Evolutionary conservation across 2,329 filamentous ascomycete genomes (phyloP).

Genomic region (Rhytidhysteron rufulum): DNA sequence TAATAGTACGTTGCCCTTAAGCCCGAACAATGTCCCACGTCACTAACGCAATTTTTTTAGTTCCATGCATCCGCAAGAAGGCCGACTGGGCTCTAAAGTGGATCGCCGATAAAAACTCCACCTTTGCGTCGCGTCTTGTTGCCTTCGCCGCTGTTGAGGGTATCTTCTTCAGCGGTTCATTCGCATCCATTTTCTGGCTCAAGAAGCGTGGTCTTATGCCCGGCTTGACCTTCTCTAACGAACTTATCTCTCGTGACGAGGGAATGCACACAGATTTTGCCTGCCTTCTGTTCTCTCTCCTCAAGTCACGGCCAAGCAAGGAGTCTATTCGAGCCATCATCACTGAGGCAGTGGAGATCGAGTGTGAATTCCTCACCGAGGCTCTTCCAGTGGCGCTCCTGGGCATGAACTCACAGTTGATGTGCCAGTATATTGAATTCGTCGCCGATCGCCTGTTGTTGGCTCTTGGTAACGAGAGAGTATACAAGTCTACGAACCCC

Average conservation of each 20-base stretch:
- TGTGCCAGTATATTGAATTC: slow-evolving; percentile 99
- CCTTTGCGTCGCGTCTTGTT: slow-evolving; percentile 91
- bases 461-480: slow-evolving; percentile 88
- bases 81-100: slow-evolving; percentile 95
- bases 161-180: slow-evolving; percentile 99
- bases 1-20: slow-evolving; percentile 63
- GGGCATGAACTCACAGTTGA: slow-evolving; percentile 94
- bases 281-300: slow-evolving; percentile 94
- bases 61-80: slow-evolving; percentile 97
- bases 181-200: slow-evolving; percentile 99
- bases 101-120: slow-evolving; percentile 91
- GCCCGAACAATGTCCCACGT: slow-evolving; percentile 6
- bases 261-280: slow-evolving; percentile 99
- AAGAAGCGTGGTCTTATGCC: slow-evolving; percentile 99
- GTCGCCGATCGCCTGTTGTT: slow-evolving; percentile 93
- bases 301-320: slow-evolving; percentile 85
- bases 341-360: slow-evolving; percentile 86
- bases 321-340: slow-evolving; percentile 83
- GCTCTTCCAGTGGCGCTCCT: slow-evolving; percentile 88
- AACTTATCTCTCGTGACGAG: slow-evolving; percentile 99
- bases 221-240: slow-evolving; percentile 97
- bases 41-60: slow-evolving; percentile 44
- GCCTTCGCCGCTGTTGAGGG: slow-evolving; percentile 97
- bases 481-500: slow-evolving; percentile 89
- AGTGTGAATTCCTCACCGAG: slow-evolving; percentile 97